Conservation (phyloP, 2,329 filamentous ascomycete genomes). For the Aspergillus quadricinctus region DNA sequence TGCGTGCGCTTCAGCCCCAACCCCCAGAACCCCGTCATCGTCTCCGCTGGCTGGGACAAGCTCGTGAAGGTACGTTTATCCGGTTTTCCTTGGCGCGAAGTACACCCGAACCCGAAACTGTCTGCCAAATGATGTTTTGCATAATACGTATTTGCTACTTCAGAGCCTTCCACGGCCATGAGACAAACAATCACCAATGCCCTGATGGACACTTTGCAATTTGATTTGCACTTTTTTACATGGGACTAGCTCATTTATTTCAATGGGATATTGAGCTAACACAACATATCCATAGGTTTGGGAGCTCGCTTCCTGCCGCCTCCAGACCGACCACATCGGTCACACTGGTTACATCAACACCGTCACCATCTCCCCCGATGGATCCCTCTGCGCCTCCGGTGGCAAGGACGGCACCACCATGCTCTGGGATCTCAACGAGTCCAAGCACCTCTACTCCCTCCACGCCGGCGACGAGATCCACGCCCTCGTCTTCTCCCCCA, state of each 20-base stretch:
- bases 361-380: conserved; percentile 99
- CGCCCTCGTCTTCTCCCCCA: conserved; percentile 99
- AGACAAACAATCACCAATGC: conserved; percentile 87
- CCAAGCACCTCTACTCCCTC: conserved; percentile 99
- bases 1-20: conserved; percentile 99
- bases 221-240: conserved; percentile 8
- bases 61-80: conserved; percentile 84
- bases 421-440: conserved; percentile 99
- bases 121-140: conserved; percentile 78
- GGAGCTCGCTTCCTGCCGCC: conserved; percentile 98
- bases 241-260: conserved; percentile 2
- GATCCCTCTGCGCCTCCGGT: conserved; percentile 96
- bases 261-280: conserved; percentile 16
- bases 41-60: conserved; percentile 99
- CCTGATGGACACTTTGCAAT: conserved; percentile 34
- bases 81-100: neutral
- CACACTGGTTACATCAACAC: conserved; percentile 99
- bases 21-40: conserved; percentile 99
- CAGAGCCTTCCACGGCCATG: conserved; percentile 91
- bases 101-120: conserved; percentile 4
- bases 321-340: conserved; percentile 99
- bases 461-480: conserved; percentile 99
- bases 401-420: conserved; percentile 99
- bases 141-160: conserved; percentile 99
- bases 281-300: conserved; percentile 65